Evolutionary conservation across 108 stramenopile species (phyloP).

Genomic region (Parmales sp.): DNA sequence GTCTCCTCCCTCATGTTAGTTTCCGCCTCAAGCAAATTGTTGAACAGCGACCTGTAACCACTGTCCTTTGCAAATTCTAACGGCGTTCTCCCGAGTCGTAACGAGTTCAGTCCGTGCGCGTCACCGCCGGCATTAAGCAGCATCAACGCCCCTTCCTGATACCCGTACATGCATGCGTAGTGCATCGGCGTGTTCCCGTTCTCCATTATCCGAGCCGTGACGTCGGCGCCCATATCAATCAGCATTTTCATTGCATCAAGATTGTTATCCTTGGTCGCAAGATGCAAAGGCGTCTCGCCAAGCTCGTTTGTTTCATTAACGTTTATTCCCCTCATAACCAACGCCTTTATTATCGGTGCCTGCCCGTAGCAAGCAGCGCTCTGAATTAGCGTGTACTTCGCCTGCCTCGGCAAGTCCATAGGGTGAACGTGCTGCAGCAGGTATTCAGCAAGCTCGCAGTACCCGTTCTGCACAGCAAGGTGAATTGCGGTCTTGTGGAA

Average conservation of each 20-base stretch:
- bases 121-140: neutral
- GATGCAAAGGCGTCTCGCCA: slow-evolving; percentile 6
- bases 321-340: neutral
- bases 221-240: neutral
- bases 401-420: neutral
- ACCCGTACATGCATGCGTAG: slow-evolving; percentile 9
- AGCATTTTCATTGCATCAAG: neutral
- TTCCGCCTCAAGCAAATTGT: neutral
- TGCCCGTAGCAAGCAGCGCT: neutral
- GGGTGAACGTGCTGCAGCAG: neutral
- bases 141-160: neutral
- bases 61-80: neutral
- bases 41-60: slow-evolving; percentile 1
- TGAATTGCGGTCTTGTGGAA: neutral
- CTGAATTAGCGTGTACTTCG: neutral
- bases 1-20: neutral
- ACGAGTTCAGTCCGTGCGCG: neutral
- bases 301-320: neutral
- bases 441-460: neutral
- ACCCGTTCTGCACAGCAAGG: neutral
- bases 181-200: neutral
- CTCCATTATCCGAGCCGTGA: neutral
- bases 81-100: neutral
- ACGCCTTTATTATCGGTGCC: neutral
- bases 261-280: slow-evolving; percentile 2